These are phyloP conservation scores for Leucocoprinus sp. DNA, from an alignment of 768 basidiomycete genomes.

Conservation along the genomic window DNA sequence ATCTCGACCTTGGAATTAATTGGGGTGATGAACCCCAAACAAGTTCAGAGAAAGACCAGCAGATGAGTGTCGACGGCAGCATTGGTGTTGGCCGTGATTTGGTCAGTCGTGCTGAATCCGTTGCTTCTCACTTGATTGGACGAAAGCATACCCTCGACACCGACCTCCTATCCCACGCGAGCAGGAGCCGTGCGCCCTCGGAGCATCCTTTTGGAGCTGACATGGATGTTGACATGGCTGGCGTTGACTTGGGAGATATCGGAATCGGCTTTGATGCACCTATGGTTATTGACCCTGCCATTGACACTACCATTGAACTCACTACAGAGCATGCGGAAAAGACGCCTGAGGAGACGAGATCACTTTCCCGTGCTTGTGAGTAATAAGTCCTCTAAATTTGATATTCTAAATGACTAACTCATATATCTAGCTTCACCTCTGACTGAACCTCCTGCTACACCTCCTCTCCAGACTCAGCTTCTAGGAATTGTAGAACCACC, in stretches of 20 bases:
- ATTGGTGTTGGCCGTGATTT: slow-evolving; percentile 77
- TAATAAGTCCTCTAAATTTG: slow-evolving; percentile 3
- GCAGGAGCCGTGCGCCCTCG: slow-evolving; percentile 54
- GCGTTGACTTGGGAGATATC: slow-evolving; percentile 54
- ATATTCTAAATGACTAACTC: neutral
- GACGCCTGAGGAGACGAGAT: slow-evolving; percentile 52
- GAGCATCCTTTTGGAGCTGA: slow-evolving; percentile 59
- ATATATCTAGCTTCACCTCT: slow-evolving; percentile 60
- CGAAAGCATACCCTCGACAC: slow-evolving; percentile 42
- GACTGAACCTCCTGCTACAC: slow-evolving; percentile 68
- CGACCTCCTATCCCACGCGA: slow-evolving; percentile 53
- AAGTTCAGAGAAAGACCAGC: slow-evolving; percentile 34
- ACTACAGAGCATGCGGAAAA: too few species aligned
- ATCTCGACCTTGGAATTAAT: slow-evolving; percentile 68
- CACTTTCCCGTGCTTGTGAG: slow-evolving; percentile 65
- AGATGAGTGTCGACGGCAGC: slow-evolving; percentile 49
- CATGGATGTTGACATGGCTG: slow-evolving; percentile 40
- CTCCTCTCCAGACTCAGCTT: slow-evolving; percentile 54
- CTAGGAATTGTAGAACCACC: slow-evolving; percentile 33
- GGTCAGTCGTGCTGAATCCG: slow-evolving; percentile 41
- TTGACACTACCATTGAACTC: too few species aligned
- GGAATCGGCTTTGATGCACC: slow-evolving; percentile 63
- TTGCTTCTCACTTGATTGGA: slow-evolving; percentile 55
- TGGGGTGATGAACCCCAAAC: slow-evolving; percentile 55
- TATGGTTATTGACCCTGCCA: slow-evolving; percentile 28